A percentile compares a stretch with the other conserved stretches of the same genome.
Conservation (phyloP, 176 grass and related monocot genomes). For the Eragrostis curvula region DNA sequence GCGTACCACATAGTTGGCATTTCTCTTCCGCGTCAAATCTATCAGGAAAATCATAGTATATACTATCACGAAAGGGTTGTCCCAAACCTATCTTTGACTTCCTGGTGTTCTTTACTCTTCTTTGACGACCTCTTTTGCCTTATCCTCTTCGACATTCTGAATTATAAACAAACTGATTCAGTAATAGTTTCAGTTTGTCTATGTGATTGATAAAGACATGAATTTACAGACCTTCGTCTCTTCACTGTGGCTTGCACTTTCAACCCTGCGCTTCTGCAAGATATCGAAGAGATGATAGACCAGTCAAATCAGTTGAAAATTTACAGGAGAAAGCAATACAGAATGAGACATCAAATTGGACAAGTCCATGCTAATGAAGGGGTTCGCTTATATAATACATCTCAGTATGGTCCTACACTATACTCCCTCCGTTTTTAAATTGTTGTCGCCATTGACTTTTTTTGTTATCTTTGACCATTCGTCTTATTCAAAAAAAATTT, state of each 20-base stretch:
- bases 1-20: neutral
- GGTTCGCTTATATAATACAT: neutral
- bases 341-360: neutral
- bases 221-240: slow-evolving; percentile 9
- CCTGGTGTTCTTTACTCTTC: neutral
- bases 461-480: too few relatives aligned
- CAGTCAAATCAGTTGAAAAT: neutral
- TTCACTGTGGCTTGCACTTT: slow-evolving; percentile 3
- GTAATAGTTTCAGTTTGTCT: neutral
- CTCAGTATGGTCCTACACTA: neutral
- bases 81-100: neutral
- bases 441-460: too few relatives aligned
- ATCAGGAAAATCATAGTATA: neutral
- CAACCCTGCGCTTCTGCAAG: neutral
- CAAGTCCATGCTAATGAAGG: neutral
- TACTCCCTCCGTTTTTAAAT: too few relatives aligned
- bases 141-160: neutral
- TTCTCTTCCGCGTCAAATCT: neutral
- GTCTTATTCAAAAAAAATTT: too few relatives aligned
- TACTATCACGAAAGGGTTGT: neutral
- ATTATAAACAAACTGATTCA: neutral
- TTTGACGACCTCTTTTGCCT: neutral
- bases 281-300: neutral
- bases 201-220: neutral
- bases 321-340: neutral